Evolutionary conservation across 192 early-diverging fungal genomes (phyloP).

Genomic region (Podochytrium sp.): DNA sequence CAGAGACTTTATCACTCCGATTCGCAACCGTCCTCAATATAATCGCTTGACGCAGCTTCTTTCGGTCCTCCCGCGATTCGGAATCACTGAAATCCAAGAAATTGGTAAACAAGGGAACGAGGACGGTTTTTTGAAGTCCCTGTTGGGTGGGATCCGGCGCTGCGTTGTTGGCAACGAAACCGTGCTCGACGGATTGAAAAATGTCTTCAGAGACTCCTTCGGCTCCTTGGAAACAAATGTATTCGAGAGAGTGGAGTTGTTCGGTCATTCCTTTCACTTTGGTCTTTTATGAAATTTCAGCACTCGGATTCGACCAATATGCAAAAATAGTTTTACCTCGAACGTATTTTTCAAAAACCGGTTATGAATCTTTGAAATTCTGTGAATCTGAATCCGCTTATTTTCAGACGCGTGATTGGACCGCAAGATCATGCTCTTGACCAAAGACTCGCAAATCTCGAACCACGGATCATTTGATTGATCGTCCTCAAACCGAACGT

Average conservation of each 20-base stretch:
- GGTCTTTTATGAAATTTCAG: not conserved
- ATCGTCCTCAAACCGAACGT: constrained; percentile 65
- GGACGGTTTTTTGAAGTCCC: not conserved
- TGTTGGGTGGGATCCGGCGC: not conserved
- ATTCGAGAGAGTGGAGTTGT: constrained; percentile 28
- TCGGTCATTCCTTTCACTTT: constrained; percentile 24
- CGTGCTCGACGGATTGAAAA: constrained; percentile 54
- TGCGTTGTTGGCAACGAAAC: constrained; percentile 30
- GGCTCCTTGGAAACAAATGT: constrained; percentile 47
- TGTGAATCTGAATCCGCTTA: constrained; percentile 53
- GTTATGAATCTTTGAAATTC: constrained; percentile 59
- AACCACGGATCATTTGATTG: constrained; percentile 54
- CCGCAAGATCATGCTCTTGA: constrained; percentile 48
- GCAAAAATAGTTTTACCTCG: too few relatives aligned
- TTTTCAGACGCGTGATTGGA: constrained; percentile 24
- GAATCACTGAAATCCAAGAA: constrained; percentile 22
- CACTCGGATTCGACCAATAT: not conserved
- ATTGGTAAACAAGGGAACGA: constrained; percentile 22
- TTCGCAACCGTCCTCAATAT: constrained; percentile 35
- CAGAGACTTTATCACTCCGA: not conserved
- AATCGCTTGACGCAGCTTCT: constrained; percentile 44
- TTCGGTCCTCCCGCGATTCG: constrained; percentile 19
- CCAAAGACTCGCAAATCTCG: constrained; percentile 46
- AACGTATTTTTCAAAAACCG: constrained; percentile 48
- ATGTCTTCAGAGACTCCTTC: constrained; percentile 33